Evolutionary conservation across 2,329 filamentous ascomycete genomes (phyloP).

Genomic region (Capronia americana): DNA sequence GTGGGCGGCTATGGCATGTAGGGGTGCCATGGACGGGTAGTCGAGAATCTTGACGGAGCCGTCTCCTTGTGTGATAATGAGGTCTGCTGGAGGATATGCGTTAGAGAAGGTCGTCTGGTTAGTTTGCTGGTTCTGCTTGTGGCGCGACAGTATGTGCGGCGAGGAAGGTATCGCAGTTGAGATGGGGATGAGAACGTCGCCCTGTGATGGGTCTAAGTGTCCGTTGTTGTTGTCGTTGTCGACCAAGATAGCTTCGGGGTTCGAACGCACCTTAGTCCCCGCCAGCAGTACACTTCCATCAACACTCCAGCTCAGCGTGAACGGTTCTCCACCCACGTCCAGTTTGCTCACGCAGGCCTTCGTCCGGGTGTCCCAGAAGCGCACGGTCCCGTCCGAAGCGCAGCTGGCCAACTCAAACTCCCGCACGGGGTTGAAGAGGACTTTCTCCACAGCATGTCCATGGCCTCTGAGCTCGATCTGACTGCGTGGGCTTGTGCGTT

Average conservation of each 20-base stretch:
- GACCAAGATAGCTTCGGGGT: not conserved
- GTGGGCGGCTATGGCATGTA: slow-evolving; percentile 56
- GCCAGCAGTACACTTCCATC: slow-evolving; percentile 56
- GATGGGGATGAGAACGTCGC: slow-evolving; percentile 56
- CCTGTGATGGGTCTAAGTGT: slow-evolving; percentile 43
- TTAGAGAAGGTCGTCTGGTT: slow-evolving; percentile 58
- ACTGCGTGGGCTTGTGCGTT: slow-evolving; percentile 54
- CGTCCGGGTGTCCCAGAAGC: slow-evolving; percentile 59
- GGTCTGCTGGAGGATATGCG: slow-evolving; percentile 50
- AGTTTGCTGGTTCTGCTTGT: slow-evolving; percentile 55
- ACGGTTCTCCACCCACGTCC: slow-evolving; percentile 57
- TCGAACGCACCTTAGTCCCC: slow-evolving; percentile 53
- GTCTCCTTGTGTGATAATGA: slow-evolving; percentile 61
- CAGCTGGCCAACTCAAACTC: slow-evolving; percentile 59
- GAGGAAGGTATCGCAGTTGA: slow-evolving; percentile 50
- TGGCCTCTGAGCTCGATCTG: slow-evolving; percentile 58
- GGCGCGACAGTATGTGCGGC: slow-evolving; percentile 48
- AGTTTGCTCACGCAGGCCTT: slow-evolving; percentile 56
- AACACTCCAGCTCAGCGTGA: slow-evolving; percentile 56
- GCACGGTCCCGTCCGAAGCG: slow-evolving; percentile 56
- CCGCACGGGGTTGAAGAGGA: slow-evolving; percentile 56
- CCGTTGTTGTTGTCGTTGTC: not conserved
- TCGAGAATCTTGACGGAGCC: slow-evolving; percentile 56
- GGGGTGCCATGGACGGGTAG: slow-evolving; percentile 53
- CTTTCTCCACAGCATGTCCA: slow-evolving; percentile 55